Conservation (phyloP, 306 rosid species). For the Abrus pulchellus region DNA sequence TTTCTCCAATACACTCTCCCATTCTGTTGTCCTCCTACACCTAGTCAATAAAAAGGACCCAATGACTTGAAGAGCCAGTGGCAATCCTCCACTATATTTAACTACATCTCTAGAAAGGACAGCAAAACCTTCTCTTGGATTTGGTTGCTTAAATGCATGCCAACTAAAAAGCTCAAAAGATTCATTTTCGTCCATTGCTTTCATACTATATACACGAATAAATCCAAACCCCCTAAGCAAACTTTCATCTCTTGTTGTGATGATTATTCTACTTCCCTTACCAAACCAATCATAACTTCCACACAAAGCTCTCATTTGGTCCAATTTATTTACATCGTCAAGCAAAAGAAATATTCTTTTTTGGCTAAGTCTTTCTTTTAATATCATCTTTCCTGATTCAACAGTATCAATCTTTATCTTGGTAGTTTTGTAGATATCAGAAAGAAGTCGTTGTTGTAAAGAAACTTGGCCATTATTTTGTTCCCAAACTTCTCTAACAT, state of each 20-base stretch:
- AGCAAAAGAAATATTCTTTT: conserved; percentile 31
- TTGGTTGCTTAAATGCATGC: conserved; percentile 19
- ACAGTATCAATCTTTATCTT: not conserved
- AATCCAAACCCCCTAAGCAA: not conserved
- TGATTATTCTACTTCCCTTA: conserved; percentile 35
- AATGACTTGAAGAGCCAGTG: conserved; percentile 29
- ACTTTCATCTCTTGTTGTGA: not conserved
- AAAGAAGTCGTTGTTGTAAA: conserved; percentile 20
- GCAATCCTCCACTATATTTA: conserved; percentile 12
- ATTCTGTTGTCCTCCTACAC: not conserved
- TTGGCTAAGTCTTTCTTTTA: not conserved
- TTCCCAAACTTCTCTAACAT: not conserved
- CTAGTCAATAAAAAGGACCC: not conserved
- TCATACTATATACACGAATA: not conserved
- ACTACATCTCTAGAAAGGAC: not conserved
- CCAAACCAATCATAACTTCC: conserved; percentile 27
- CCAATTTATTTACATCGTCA: not conserved
- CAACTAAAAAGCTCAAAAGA: conserved; percentile 29
- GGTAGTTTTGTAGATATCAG: not conserved
- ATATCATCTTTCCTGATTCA: not conserved
- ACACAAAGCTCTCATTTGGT: conserved; percentile 1
- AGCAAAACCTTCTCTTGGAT: not conserved
- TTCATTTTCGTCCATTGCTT: not conserved
- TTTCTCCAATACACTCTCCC: not conserved
- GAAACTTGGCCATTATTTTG: not conserved